Base-by-base conservation (phyloP, 176 grass and related monocot genomes). In the Thinopyrum elongatum region DNA sequence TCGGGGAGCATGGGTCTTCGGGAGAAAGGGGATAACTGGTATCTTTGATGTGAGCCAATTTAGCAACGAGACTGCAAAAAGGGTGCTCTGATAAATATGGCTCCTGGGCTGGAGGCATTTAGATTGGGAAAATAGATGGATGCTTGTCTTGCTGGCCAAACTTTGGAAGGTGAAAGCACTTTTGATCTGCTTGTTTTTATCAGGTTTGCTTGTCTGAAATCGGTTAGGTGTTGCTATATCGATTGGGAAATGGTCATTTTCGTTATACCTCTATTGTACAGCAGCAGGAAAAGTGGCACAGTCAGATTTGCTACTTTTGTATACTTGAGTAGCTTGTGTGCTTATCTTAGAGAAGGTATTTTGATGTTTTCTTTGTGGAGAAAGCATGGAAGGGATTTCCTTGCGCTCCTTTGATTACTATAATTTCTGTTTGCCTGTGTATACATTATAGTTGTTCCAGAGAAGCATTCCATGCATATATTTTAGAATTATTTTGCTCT, bases 261-360 rank as follows among this genome's bases (percentile, higher is more conserved):
- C 38, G 38, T 25, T 26, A 44, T 73, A 73, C 70, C 71, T 28
- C 41, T 74, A 9, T 49, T 29, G 17, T 74, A 49, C 71, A 49
- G 3, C 8, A 3, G 71, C 7, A 29, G 41, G 71, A 8, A 29
- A 74, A 49, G 41, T 29, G 41, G 42, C 41, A 74, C 41, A 15
- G 39, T 74, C 44, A 26, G 71, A 74, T 74, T 74, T 74, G 25
- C 71, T 74, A 51, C 44, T 51, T 75, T 30, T 75, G 44, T 75
- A 21, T 9, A 46, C 41, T 74, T 74, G 5, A 14, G 38, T 46
- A 46, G 70, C 26, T 73, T 42, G n/a, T 14, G 70, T 14, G 70
- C 70, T 28, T 47, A 47, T 47, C 71, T 74, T 72, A 42, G 36
- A 72, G 9, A 72, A 72, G 71, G 13, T 1, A 17, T 22, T 70